Evolutionary conservation across 768 basidiomycete genomes (phyloP).

Genomic region (Chlorophyllum brunneum): DNA sequence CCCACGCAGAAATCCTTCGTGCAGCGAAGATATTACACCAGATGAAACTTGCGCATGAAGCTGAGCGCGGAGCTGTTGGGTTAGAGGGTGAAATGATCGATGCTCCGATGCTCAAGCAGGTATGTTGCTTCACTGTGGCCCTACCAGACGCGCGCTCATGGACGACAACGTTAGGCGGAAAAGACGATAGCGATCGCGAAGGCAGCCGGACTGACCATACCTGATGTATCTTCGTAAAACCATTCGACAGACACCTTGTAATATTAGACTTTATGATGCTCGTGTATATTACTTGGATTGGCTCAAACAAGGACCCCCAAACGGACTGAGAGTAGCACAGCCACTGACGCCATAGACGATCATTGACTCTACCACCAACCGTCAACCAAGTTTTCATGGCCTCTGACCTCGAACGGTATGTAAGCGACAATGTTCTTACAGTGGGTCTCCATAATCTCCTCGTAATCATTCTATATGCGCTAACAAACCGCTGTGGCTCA

Average conservation of each 20-base stretch:
- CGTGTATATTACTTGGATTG: not conserved
- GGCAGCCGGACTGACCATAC: constrained; percentile 53
- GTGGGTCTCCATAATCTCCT: constrained; percentile 34
- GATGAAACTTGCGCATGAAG: constrained; percentile 56
- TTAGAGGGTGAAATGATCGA: constrained; percentile 87
- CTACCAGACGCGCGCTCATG: not conserved
- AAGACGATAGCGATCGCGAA: constrained; percentile 49
- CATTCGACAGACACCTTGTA: not conserved
- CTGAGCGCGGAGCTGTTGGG: constrained; percentile 65
- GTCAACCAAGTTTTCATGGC: constrained; percentile 4
- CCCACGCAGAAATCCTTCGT: constrained; percentile 63
- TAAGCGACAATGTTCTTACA: constrained; percentile 73
- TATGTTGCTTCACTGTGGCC: constrained; percentile 20
- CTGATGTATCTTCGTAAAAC: constrained; percentile 28
- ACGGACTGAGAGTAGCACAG: not conserved
- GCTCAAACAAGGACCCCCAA: not conserved
- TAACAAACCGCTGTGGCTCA: constrained; percentile 24
- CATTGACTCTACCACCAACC: constrained; percentile 2
- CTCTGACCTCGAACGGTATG: constrained; percentile 55
- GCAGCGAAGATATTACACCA: constrained; percentile 68
- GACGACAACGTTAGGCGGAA: constrained; percentile 28
- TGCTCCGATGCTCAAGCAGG: constrained; percentile 87
- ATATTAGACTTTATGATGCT: not conserved
- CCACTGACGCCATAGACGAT: constrained; percentile 1
- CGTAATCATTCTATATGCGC: not conserved